Evolutionary conservation across 202 grass and related monocot species (phyloP).

Genomic region (Carex arenaria): DNA sequence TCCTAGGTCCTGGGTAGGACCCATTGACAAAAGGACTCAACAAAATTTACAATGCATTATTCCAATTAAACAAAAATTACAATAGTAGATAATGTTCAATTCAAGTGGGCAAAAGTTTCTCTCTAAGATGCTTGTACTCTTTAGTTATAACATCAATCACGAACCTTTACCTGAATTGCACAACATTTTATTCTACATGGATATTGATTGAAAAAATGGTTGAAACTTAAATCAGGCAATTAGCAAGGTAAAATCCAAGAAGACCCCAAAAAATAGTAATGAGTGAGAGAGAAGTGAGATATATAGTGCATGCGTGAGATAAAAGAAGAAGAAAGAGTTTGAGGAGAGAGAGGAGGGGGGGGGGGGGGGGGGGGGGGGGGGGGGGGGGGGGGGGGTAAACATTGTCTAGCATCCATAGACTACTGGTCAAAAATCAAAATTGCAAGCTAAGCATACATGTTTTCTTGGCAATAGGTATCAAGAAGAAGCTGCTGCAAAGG

Average conservation of each 20-base stretch:
- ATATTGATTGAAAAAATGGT: background rate
- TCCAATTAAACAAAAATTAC: background rate
- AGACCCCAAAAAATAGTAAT: background rate
- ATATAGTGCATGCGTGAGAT: background rate
- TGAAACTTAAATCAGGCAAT: background rate
- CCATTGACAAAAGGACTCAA: background rate
- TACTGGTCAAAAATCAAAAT: background rate
- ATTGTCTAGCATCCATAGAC: background rate
- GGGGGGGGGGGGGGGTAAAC: background rate
- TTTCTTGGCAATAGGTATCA: constrained; percentile 8
- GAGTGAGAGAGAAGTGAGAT: background rate
- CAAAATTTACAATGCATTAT: background rate
- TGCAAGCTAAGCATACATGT: background rate
- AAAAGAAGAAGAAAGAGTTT: background rate
- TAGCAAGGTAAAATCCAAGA: background rate
- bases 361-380: background rate
- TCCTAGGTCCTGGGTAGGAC: background rate
- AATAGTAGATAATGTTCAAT: background rate
- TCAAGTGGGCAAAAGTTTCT: background rate
- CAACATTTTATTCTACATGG: background rate
- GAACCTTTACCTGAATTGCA: background rate
- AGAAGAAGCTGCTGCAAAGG: constrained; percentile 19
- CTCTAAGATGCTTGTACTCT: background rate
- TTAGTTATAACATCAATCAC: background rate
- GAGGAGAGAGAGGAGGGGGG: too few species aligned